phyloP scores from a whole-genome alignment of 2,329 filamentous ascomycete species.

The Penicillium sp. region DNA sequence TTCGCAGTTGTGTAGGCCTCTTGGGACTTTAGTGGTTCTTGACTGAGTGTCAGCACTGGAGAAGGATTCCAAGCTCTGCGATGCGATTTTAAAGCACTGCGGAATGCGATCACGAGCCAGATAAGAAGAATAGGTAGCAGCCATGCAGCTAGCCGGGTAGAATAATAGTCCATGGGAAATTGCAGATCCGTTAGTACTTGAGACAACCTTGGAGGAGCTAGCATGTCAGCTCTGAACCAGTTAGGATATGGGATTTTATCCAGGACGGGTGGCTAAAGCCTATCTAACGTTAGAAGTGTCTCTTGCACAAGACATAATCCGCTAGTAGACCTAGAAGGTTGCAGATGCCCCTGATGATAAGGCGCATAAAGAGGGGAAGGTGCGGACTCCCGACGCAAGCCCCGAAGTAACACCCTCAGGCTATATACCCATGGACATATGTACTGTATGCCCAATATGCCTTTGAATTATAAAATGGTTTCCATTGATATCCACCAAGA shows the following conservation, averaged over 20 bases:
- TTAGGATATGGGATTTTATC: neutral
- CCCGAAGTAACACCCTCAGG: neutral
- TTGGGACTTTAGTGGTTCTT: neutral
- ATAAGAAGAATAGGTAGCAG: neutral
- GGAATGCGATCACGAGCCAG: neutral
- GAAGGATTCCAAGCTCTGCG: neutral
- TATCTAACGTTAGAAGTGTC: too few species aligned
- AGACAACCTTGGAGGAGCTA: neutral
- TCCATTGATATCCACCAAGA: neutral
- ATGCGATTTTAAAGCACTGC: neutral
- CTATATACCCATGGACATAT: neutral
- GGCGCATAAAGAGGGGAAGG: neutral
- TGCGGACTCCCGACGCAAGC: neutral
- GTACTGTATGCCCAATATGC: neutral
- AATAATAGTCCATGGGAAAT: neutral
- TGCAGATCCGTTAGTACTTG: neutral
- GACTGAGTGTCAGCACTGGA: neutral
- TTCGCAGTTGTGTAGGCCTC: neutral
- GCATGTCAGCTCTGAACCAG: neutral
- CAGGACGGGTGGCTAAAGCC: too few species aligned
- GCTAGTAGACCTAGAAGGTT: neutral
- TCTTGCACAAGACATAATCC: neutral
- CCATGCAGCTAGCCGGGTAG: neutral
- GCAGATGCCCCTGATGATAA: neutral
- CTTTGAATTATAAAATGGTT: neutral